Base-by-base conservation (phyloP, 1,139 yeast species). In the Lodderomyces parapsilosis region DNA sequence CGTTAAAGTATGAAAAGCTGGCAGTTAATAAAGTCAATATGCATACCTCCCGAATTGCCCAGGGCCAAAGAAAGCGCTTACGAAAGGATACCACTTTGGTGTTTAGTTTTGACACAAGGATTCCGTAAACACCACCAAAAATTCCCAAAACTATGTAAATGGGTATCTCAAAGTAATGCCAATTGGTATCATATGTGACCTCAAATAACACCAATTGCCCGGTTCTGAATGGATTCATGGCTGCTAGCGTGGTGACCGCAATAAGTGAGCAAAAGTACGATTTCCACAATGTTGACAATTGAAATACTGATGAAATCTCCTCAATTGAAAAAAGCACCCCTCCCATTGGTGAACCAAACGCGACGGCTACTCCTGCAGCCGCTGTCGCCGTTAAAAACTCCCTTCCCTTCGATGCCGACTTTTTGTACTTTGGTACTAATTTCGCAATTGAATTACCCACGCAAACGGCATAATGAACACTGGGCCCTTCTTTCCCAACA, bases 181-280 rank as follows among this genome's bases (percentile, higher is more conserved):
- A 94, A 49, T 82, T 78, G 9, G 83, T 79, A 53, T 87, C 91
- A 59, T 90, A 94, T 13, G 78, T 76, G 15, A 94, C 97, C 56
- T 90, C 89, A 60, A 94, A 94, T 63, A 93, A 70, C 6, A 93
- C 97, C 53, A 93, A 77, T 63, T 91, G 96, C 1, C 99, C 99
- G 0, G 94, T 88, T 57, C 97, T 74, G 59, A 91, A 93, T 1
- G 99, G 98, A 55, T 94, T 87, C 54, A 91, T 72, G 0, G 80
- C 67, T 24, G 87, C 80, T 24, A 93, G 67, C 0, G 91, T 84
- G 0, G 89, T 79, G 0, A 93, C 94, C 0, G 97, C 97, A 2
- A 90, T 80, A 47, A 94, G 67, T 0, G 97, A 86, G 55, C 97
- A 91, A 56, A 89, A 91, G 59, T 91, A 94, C 1, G 95, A 81